Conservation (phyloP, 257 asterid genomes). For the Datura wrightii region DNA sequence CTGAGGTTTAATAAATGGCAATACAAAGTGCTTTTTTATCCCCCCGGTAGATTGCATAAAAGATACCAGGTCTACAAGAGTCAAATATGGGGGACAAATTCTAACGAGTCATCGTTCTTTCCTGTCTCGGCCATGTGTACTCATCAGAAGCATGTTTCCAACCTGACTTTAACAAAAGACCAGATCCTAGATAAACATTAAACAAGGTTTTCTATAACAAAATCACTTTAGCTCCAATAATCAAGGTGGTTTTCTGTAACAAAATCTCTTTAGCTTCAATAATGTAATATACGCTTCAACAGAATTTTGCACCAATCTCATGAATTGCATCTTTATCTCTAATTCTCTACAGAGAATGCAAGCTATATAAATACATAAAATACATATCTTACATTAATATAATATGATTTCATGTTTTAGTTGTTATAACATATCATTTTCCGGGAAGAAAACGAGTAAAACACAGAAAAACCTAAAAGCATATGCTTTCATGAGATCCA, state of each 20-base stretch:
- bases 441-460: not conserved
- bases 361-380: not conserved
- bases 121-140: not conserved
- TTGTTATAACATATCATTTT: not conserved
- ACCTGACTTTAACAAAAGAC: not conserved
- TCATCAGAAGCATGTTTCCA: not conserved
- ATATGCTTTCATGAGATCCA: not conserved
- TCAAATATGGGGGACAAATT: not conserved
- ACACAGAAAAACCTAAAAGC: not conserved
- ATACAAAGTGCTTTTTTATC: not conserved
- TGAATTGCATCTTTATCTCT: not conserved
- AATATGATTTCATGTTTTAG: not conserved
- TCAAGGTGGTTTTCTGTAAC: too few species aligned
- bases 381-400: not conserved
- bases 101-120: not conserved
- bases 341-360: not conserved
- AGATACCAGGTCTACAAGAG: not conserved
- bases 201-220: not conserved
- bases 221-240: too few species aligned
- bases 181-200: not conserved
- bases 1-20: not conserved
- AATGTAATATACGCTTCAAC: not conserved
- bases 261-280: not conserved
- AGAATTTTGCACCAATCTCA: slow-evolving; percentile 1
- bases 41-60: too few species aligned